phyloP scores from a whole-genome alignment of 805 yeast species.

The Lipomyces sp. region DNA sequence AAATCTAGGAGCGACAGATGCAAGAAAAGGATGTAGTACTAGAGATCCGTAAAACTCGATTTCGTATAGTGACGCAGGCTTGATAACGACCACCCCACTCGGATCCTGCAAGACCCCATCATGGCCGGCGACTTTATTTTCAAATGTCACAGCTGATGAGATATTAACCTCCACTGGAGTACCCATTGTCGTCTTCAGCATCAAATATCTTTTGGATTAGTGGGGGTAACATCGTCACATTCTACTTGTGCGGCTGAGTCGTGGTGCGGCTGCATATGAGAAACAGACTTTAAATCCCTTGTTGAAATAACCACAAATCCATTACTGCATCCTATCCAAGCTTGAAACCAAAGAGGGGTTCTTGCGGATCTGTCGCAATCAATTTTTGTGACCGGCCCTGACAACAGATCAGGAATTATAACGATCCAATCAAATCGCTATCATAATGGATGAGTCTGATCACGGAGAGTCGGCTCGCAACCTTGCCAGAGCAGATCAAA shows the following conservation, averaged over 20 bases:
- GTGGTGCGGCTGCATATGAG: too few species aligned
- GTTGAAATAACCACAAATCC: not conserved
- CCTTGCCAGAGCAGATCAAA: not conserved
- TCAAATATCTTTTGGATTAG: not conserved
- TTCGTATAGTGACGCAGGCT: slow-evolving; percentile 68
- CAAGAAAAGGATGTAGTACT: slow-evolving; percentile 41
- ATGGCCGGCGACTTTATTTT: slow-evolving; percentile 86
- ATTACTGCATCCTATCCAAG: not conserved
- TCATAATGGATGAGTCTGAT: not conserved
- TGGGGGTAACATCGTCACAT: too few species aligned
- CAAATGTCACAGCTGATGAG: slow-evolving; percentile 27
- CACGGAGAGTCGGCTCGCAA: not conserved
- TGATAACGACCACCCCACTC: slow-evolving; percentile 72
- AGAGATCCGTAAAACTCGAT: slow-evolving; percentile 67
- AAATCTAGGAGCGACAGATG: slow-evolving; percentile 57
- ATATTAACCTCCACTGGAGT: slow-evolving; percentile 7
- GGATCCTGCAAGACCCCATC: slow-evolving; percentile 70
- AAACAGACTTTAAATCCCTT: too few species aligned
- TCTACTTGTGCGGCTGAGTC: not conserved
- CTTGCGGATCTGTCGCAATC: not conserved
- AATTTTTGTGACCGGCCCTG: not conserved
- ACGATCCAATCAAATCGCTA: not conserved
- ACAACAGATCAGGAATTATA: too few species aligned
- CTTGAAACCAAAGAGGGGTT: not conserved
- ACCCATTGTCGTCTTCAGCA: not conserved